Base-by-base conservation (phyloP, 2,329 filamentous ascomycete genomes). In the Cladosporium velox region DNA sequence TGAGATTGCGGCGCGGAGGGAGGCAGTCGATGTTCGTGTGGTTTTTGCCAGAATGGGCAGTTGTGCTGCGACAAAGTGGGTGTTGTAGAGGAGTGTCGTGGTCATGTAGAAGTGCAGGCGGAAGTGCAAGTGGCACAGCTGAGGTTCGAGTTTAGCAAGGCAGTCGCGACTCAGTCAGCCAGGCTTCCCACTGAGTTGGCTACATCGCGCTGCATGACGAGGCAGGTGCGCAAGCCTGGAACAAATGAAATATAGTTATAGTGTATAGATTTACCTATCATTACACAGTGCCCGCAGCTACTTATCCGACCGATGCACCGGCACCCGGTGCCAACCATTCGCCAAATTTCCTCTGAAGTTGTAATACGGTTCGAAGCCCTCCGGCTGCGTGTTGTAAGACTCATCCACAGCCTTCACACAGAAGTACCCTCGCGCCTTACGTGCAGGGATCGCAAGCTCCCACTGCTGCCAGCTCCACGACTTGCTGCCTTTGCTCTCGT, bases 351-450 rank as follows among this genome's bases (percentile, higher is more conserved):
- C 88, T 1, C 87, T 80, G 41, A 88, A 79, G 67, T 90, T 90
- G 77, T 87, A 90, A 34, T 87, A 88, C 38, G 82, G 82, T 47
- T 80, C 80, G 69, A 88, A 85, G 47, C 77, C 83, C 73, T 89
- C 85, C 0, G 88, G 88, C 76, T 90, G 88, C 0, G 86, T 86
- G 69, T 90, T 90, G 75, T 90, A 90, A 2, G 83, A 79, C 69
- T 88, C 86, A 72, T 90, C 88, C 2, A 85, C 87, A 7, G 88
- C 88, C 77, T 90, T 90, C 71, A 90, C 87, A 4, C 89, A 79
- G 59, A 90, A 78, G 0, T 82, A 84, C 1, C 82, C 81, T 0
- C 68, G 66, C 1, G 71, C n/a, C 85, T 73, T n/a, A 71, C 72
- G n/a, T 80, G 77, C 70, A 82, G 70, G 67, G 52, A 71, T 70